Evolutionary conservation across 345 rosid species (phyloP).

Genomic region (Sonneratia alba): DNA sequence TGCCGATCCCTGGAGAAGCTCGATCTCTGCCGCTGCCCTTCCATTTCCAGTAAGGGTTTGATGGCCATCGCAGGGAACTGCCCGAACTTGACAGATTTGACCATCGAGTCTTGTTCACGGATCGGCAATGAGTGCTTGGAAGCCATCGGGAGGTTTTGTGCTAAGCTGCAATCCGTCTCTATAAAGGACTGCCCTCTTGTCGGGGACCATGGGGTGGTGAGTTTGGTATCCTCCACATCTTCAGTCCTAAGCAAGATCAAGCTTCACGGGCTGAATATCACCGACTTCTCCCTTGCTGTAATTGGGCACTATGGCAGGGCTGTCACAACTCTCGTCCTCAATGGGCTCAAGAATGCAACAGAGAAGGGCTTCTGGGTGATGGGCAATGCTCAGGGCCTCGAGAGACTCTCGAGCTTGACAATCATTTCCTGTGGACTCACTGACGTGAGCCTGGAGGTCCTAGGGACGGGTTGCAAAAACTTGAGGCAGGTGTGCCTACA

Average conservation of each 20-base stretch:
- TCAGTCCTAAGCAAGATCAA: slow-evolving; percentile 39
- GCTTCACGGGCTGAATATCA: slow-evolving; percentile 61
- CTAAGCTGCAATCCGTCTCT: slow-evolving; percentile 38
- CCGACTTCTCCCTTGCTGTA: slow-evolving; percentile 67
- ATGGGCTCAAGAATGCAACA: slow-evolving; percentile 40
- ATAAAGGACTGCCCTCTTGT: slow-evolving; percentile 63
- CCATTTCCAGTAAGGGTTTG: slow-evolving; percentile 47
- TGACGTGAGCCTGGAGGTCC: slow-evolving; percentile 52
- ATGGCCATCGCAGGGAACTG: slow-evolving; percentile 53
- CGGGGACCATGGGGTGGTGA: slow-evolving; percentile 62
- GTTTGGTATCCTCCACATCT: slow-evolving; percentile 41
- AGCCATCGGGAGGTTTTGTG: slow-evolving; percentile 52
- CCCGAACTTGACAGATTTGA: slow-evolving; percentile 42
- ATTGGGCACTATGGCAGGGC: slow-evolving; percentile 64
- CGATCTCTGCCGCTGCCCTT: slow-evolving; percentile 54
- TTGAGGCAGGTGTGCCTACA: slow-evolving; percentile 63
- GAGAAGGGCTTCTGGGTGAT: slow-evolving; percentile 86
- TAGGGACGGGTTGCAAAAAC: slow-evolving; percentile 44
- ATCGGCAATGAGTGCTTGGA: slow-evolving; percentile 59
- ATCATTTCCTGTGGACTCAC: slow-evolving; percentile 51
- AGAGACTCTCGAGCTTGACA: slow-evolving; percentile 33
- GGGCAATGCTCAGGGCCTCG: slow-evolving; percentile 63
- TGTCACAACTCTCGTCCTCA: slow-evolving; percentile 35
- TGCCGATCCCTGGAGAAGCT: slow-evolving; percentile 59
- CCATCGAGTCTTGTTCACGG: slow-evolving; percentile 42